Percentiles rank a stretch among this genome's conserved stretches.
Conservation (phyloP, 768 basidiomycete genomes). For the Lentinula detonsa region DNA sequence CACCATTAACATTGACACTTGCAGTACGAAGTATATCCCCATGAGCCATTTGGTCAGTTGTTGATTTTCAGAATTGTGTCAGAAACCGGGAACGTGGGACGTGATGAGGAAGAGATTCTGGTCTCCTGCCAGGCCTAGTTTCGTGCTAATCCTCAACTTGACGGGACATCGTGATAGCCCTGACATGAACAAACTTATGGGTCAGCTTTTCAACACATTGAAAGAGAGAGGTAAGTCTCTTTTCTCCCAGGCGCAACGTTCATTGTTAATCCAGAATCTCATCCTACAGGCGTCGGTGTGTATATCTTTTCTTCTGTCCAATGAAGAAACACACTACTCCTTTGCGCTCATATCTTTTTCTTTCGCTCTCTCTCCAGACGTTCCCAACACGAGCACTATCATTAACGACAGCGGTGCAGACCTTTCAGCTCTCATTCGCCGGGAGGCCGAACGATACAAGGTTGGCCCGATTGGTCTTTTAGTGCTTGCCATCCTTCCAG, state of each 20-base stretch:
- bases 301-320: background rate
- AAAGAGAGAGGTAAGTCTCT: conserved; percentile 15
- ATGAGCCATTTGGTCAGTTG: background rate
- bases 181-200: conserved; percentile 14
- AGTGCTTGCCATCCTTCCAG: conserved; percentile 24
- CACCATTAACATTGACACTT: background rate
- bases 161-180: conserved; percentile 7
- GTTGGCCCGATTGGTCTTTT: conserved; percentile 10
- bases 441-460: background rate
- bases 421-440: background rate
- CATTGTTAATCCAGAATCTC: background rate
- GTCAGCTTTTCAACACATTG: conserved; percentile 19
- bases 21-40: background rate
- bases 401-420: background rate
- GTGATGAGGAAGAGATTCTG: conserved; percentile 20
- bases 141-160: conserved; percentile 21
- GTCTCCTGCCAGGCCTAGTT: background rate
- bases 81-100: conserved; percentile 25
- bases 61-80: background rate
- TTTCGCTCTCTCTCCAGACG: background rate
- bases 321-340: too few species aligned
- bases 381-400: background rate
- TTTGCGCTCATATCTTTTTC: background rate
- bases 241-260: background rate
- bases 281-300: background rate